Conservation (phyloP, 1,284 basidiomycete genomes). For the Laetiporus sulphureus region DNA sequence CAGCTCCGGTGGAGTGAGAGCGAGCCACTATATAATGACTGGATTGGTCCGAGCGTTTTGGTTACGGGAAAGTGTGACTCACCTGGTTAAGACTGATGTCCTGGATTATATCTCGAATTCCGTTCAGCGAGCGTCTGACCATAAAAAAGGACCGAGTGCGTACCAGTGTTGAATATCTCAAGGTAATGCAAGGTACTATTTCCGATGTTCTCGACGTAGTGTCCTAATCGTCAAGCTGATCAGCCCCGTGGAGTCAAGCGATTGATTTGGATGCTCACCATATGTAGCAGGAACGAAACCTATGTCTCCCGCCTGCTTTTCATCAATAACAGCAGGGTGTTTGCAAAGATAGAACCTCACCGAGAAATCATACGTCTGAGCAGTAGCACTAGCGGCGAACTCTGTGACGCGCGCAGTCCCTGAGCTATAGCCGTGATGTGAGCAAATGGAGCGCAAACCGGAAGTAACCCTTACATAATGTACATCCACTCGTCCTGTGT, state of each 20-base stretch:
- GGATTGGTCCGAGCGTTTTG: conserved; percentile 1
- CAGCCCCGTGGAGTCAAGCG: not conserved
- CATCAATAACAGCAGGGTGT: not conserved
- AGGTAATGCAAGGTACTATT: conserved; percentile 57
- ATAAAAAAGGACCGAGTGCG: not conserved
- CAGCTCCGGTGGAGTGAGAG: conserved; percentile 53
- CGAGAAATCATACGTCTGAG: conserved; percentile 65
- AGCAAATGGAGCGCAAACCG: not conserved
- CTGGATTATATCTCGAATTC: conserved; percentile 40
- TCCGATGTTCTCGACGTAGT: conserved; percentile 66
- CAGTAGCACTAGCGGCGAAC: conserved; percentile 55
- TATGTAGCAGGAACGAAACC: conserved; percentile 55
- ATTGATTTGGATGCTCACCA: conserved; percentile 27
- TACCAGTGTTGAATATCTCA: conserved; percentile 58
- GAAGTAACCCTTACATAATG: conserved; percentile 29
- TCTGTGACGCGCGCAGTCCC: conserved; percentile 57
- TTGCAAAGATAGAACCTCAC: conserved; percentile 27
- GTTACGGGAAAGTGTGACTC: conserved; percentile 1
- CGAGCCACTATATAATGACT: conserved; percentile 49
- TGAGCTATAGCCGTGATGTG: conserved; percentile 28
- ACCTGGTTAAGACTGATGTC: conserved; percentile 61
- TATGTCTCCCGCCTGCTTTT: conserved; percentile 60
- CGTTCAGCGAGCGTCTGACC: not conserved
- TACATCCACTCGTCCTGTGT: conserved; percentile 65
- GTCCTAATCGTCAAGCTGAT: conserved; percentile 29